These are phyloP conservation scores for Allomyces macrogynus DNA, from an alignment of 192 early-diverging fungal genomes.

Conservation along the genomic window DNA sequence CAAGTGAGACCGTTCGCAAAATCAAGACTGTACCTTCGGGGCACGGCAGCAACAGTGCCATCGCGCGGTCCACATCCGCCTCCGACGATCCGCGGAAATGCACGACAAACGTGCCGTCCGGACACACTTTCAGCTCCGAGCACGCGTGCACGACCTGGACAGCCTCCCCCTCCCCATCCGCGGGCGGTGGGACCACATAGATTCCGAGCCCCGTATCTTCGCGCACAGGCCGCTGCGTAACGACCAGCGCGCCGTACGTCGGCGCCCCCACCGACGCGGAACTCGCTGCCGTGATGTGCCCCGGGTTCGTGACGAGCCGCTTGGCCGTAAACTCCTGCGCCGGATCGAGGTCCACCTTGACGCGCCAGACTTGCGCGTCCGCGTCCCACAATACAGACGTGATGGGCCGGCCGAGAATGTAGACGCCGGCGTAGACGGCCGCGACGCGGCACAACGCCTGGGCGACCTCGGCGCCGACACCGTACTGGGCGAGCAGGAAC, in stretches of 20 bases:
- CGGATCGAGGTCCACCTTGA: not conserved
- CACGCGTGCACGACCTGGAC: not conserved
- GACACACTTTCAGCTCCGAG: not conserved
- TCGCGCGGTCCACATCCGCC: not conserved
- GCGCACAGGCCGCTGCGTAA: not conserved
- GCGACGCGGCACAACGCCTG: constrained; percentile 79
- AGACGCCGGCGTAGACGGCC: constrained; percentile 83
- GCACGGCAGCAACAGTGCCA: not conserved
- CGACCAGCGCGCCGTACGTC: not conserved
- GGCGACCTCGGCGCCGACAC: constrained; percentile 66
- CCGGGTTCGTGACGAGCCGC: not conserved
- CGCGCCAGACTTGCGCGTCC: constrained; percentile 7
- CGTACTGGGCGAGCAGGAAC: constrained; percentile 66
- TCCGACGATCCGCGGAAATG: not conserved
- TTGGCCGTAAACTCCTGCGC: not conserved
- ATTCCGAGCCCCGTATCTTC: not conserved
- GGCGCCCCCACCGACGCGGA: too few relatives aligned
- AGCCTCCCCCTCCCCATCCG: not conserved
- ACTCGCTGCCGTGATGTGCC: too few relatives aligned
- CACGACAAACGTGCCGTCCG: not conserved
- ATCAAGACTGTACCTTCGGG: not conserved
- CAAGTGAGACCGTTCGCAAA: too few relatives aligned
- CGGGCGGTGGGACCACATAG: not conserved
- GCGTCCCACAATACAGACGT: constrained; percentile 15
- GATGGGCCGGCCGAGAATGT: constrained; percentile 47